Evolutionary conservation across 768 basidiomycete species (phyloP).

Genomic region (Pleurotus cornucopiae): DNA sequence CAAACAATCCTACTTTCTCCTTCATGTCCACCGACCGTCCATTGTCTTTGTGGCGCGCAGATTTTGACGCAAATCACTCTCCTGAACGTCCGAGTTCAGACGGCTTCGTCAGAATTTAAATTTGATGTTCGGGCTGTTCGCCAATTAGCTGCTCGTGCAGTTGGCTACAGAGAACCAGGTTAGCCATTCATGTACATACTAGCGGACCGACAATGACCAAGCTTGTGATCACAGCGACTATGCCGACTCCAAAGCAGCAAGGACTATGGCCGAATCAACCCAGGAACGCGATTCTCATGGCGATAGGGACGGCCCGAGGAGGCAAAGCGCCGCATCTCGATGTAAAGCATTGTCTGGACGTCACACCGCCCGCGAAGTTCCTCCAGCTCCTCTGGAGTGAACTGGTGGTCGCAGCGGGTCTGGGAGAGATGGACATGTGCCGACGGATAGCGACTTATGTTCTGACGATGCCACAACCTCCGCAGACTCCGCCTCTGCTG

Average conservation of each 20-base stretch:
- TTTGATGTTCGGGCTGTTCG: constrained; percentile 5
- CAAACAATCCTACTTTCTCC: constrained; percentile 62
- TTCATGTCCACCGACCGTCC: constrained; percentile 63
- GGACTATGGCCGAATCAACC: constrained; percentile 48
- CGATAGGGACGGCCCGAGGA: constrained; percentile 52
- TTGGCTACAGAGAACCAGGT: constrained; percentile 10
- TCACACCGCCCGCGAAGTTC: constrained; percentile 56
- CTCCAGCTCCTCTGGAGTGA: constrained; percentile 69
- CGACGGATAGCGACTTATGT: constrained; percentile 66
- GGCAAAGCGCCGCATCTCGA: constrained; percentile 65
- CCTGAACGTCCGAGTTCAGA: constrained; percentile 24
- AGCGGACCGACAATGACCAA: background rate
- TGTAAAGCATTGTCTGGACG: constrained; percentile 59
- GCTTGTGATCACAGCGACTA: background rate
- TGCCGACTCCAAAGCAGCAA: background rate
- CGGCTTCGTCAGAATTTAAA: background rate
- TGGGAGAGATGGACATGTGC: constrained; percentile 59
- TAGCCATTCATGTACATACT: background rate
- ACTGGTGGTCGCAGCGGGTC: constrained; percentile 44
- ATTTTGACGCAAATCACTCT: constrained; percentile 43
- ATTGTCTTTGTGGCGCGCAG: constrained; percentile 55
- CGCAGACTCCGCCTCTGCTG: constrained; percentile 53
- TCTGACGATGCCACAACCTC: constrained; percentile 55
- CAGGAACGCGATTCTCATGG: constrained; percentile 50
- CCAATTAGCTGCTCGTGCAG: constrained; percentile 1